Conservation (phyloP, 108 stramenopile genomes). For the Seminavis robusta region DNA sequence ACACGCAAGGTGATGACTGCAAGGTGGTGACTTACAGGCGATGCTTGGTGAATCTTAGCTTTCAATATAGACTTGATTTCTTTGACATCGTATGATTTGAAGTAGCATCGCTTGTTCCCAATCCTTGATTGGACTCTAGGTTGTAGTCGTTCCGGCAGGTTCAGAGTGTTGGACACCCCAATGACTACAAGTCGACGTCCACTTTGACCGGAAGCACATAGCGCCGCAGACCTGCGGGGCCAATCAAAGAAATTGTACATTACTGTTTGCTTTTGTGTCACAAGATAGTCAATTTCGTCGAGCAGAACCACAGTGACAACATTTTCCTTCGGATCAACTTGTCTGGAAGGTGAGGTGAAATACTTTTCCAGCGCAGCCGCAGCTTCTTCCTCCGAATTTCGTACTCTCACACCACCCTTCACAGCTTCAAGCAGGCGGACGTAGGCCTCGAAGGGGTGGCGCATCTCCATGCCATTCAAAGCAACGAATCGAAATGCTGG, state of each 20-base stretch:
- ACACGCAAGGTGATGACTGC: not conserved
- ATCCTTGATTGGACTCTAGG: constrained; percentile 79
- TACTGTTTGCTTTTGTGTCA: constrained; percentile 90
- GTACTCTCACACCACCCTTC: constrained; percentile 42
- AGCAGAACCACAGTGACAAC: constrained; percentile 70
- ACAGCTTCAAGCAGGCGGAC: constrained; percentile 75
- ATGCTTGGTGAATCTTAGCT: constrained; percentile 51
- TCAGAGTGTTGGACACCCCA: constrained; percentile 98
- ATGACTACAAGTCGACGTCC: constrained; percentile 71
- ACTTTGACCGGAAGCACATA: constrained; percentile 6
- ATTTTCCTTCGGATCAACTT: not conserved
- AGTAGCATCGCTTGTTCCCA: constrained; percentile 52
- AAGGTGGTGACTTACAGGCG: constrained; percentile 22
- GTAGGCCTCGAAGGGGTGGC: constrained; percentile 79
- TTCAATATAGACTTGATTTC: constrained; percentile 59
- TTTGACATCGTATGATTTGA: constrained; percentile 54
- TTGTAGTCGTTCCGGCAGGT: constrained; percentile 88
- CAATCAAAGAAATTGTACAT: constrained; percentile 98
- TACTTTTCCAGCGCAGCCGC: constrained; percentile 50
- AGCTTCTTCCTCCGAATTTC: constrained; percentile 47
- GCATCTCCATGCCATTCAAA: constrained; percentile 87
- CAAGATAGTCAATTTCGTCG: constrained; percentile 98
- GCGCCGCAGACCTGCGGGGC: constrained; percentile 54
- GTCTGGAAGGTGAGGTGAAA: constrained; percentile 35
- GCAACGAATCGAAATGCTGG: constrained; percentile 69